Conservation (phyloP, 441 rosid species). For the Corymbia citriodora region DNA sequence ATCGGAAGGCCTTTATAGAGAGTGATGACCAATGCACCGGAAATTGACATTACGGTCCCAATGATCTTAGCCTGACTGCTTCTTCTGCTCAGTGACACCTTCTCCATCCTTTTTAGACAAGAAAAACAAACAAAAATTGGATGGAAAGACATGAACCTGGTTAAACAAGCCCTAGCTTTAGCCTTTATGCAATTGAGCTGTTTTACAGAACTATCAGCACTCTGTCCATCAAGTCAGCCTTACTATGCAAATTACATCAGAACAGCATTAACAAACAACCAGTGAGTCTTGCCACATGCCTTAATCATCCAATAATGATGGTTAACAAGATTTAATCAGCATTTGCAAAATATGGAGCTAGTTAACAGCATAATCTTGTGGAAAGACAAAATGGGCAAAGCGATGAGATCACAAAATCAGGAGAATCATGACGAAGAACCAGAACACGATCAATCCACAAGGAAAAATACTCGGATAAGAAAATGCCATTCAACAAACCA, state of each 20-base stretch:
- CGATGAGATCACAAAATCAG: neutral
- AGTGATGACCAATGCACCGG: slow-evolving; percentile 43
- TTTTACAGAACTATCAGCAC: neutral
- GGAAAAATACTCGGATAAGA: neutral
- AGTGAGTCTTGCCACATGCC: neutral
- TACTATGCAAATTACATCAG: neutral
- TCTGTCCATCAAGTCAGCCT: neutral
- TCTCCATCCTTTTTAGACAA: slow-evolving; percentile 30
- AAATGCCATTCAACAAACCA: neutral
- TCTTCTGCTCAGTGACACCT: slow-evolving; percentile 24
- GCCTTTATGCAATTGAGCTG: neutral
- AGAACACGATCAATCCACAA: neutral
- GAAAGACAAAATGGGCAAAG: neutral
- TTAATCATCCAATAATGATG: neutral
- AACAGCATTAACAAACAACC: neutral
- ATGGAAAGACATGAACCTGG: neutral
- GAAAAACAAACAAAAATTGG: neutral
- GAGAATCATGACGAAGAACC: neutral
- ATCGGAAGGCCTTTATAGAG: slow-evolving; percentile 41
- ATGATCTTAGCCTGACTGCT: slow-evolving; percentile 36
- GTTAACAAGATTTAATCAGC: neutral
- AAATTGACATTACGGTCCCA: slow-evolving; percentile 34
- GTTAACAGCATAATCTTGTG: neutral
- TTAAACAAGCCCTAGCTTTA: neutral
- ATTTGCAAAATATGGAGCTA: neutral